A percentile compares a stretch with the other conserved stretches of the same genome.
Evolutionary conservation across 2,329 filamentous ascomycete genomes (phyloP).

Genomic region (Acrodontium crateriforme): DNA sequence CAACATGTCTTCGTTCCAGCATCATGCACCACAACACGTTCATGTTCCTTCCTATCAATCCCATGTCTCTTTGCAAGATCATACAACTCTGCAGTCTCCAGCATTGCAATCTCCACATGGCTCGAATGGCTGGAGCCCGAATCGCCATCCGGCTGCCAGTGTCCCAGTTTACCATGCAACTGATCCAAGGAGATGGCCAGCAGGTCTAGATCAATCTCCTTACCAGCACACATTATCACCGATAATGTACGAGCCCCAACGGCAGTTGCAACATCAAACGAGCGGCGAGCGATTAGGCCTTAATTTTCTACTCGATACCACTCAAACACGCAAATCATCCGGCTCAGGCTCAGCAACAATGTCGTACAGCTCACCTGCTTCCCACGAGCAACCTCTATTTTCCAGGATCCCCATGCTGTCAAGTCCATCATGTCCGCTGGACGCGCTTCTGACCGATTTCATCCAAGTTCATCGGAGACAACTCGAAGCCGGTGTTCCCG

Average conservation of each 20-base stretch:
- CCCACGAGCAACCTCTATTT: constrained; percentile 16
- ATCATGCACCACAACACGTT: too few species aligned
- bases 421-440: constrained; percentile 60
- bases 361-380: constrained; percentile 3
- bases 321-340: constrained; percentile 1
- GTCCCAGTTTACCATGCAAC: too few species aligned
- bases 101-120: too few species aligned
- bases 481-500: constrained; percentile 49
- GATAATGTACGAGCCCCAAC: too few species aligned
- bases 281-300: constrained; percentile 5
- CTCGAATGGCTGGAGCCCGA: too few species aligned
- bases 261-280: constrained; percentile 4
- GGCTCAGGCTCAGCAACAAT: constrained; percentile 1
- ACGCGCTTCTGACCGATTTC: constrained; percentile 68
- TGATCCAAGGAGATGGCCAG: constrained; percentile 8
- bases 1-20: too few species aligned
- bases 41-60: too few species aligned
- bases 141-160: too few species aligned
- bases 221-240: constrained; percentile 1
- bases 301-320: constrained; percentile 5
- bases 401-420: constrained; percentile 39
- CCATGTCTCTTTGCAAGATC: too few species aligned
- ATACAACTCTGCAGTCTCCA: too few species aligned
- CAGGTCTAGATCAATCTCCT: constrained; percentile 4
- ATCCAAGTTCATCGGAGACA: constrained; percentile 54